Evolutionary conservation across 352 stramenopile species (phyloP).

Genomic region (Aphanomyces stellatus): DNA sequence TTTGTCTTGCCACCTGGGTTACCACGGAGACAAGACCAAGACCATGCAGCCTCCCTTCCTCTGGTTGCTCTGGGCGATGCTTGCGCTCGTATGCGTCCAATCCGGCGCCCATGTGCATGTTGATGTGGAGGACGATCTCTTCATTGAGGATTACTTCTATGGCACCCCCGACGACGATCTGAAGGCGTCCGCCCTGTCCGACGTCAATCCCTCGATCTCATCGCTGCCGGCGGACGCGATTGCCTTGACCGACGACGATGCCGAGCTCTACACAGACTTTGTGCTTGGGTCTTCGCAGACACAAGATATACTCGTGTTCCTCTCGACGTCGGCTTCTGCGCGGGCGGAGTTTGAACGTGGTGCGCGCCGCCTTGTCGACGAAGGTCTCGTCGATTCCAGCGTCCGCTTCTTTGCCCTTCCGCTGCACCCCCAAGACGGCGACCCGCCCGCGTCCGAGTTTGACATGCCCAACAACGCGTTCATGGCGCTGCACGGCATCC

Average conservation of each 20-base stretch:
- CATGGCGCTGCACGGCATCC: background rate
- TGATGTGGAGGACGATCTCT: background rate
- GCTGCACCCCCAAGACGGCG: background rate
- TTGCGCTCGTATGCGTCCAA: background rate
- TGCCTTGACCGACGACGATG: background rate
- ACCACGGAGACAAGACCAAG: too few relatives aligned
- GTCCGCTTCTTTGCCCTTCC: slow-evolving; percentile 13
- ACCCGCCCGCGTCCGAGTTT: background rate
- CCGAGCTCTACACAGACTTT: slow-evolving; percentile 3
- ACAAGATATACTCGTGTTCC: slow-evolving; percentile 6
- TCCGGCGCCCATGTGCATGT: background rate
- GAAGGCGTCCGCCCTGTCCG: too few relatives aligned
- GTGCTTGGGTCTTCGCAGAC: background rate
- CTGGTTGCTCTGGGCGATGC: background rate
- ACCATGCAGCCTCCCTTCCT: too few relatives aligned
- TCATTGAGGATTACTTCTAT: slow-evolving; percentile 21
- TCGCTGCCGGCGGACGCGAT: background rate
- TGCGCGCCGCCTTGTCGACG: background rate
- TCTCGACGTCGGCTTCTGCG: slow-evolving; percentile 10
- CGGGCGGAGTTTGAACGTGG: background rate
- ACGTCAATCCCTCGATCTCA: background rate
- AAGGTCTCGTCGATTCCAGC: background rate
- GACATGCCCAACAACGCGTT: background rate
- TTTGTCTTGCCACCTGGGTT: too few relatives aligned
- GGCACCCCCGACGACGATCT: background rate